Percentiles rank a stretch among this genome's conserved stretches.
Conservation (phyloP, 345 rosid genomes). For the Gossypioides kirkii region DNA sequence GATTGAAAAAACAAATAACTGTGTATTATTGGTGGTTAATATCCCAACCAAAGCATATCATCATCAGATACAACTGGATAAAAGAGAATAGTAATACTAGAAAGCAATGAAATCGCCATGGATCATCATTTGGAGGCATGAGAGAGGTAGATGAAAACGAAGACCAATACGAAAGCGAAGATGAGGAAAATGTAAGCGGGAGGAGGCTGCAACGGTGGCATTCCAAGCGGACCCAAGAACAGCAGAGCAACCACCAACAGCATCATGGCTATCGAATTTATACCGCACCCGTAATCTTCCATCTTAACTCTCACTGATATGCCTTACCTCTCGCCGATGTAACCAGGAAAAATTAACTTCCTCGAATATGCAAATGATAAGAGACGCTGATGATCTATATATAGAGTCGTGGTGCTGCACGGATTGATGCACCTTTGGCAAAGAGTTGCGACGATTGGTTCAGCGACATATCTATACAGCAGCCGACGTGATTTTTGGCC, state of each 20-base stretch:
- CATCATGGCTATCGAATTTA: constrained; percentile 22
- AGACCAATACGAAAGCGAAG: constrained; percentile 23
- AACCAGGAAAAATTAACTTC: background rate
- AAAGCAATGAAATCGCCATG: background rate
- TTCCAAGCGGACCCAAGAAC: constrained; percentile 22
- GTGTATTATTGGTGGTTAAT: background rate
- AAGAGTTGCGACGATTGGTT: background rate
- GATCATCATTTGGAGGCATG: constrained; percentile 17
- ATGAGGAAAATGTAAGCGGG: constrained; percentile 19
- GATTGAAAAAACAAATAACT: background rate
- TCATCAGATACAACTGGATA: background rate
- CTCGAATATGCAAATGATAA: background rate
- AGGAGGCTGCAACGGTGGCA: constrained; percentile 32
- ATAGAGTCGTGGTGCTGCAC: background rate
- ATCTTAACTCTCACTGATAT: background rate
- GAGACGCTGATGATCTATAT: background rate
- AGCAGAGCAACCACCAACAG: constrained; percentile 21
- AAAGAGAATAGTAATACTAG: background rate
- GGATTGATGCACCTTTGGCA: background rate
- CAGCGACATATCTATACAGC: background rate
- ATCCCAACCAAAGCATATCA: background rate
- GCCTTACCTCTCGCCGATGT: background rate
- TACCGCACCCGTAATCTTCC: constrained; percentile 22
- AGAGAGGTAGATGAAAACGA: constrained; percentile 18
- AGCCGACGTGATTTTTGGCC: background rate